Conservation (phyloP, 2,329 filamentous ascomycete genomes). For the Microdochium bolleyi region DNA sequence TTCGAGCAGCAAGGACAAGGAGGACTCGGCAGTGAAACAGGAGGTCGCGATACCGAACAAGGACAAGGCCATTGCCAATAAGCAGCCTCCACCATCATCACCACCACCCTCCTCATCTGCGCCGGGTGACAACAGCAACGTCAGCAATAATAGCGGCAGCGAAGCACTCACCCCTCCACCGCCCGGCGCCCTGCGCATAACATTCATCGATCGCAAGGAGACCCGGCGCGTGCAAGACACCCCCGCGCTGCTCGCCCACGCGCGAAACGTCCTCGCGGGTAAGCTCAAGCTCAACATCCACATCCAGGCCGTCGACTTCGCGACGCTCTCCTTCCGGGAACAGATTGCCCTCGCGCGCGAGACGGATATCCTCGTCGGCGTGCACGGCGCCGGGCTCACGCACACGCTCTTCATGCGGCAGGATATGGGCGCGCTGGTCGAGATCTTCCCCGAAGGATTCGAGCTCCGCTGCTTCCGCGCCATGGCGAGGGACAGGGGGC, state of each 20-base stretch:
- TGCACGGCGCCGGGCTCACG: slow-evolving; percentile 34
- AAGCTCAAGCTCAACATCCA: slow-evolving; percentile 19
- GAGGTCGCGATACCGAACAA: background rate
- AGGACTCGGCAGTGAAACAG: too few species aligned
- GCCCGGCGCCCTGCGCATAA: background rate
- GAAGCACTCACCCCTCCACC: background rate
- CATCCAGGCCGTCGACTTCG: slow-evolving; percentile 24
- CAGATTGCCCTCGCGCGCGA: slow-evolving; percentile 24
- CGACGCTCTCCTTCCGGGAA: slow-evolving; percentile 22
- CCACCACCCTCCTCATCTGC: background rate
- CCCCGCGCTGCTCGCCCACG: slow-evolving; percentile 14
- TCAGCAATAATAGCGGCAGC: background rate
- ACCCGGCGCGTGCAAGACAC: slow-evolving; percentile 15
- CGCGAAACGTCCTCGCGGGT: slow-evolving; percentile 8
- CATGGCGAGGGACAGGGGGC: slow-evolving; percentile 25
- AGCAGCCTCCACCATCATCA: background rate
- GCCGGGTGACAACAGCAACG: too few species aligned
- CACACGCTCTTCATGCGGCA: slow-evolving; percentile 30
- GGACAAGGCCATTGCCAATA: slow-evolving; percentile 7
- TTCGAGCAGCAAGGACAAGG: too few species aligned
- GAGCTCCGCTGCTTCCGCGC: slow-evolving; percentile 31
- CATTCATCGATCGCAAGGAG: background rate
- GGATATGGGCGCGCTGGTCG: slow-evolving; percentile 24
- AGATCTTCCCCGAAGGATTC: slow-evolving; percentile 29
- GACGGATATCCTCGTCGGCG: slow-evolving; percentile 32